Evolutionary conservation across 169 alveolate genomes (phyloP), one percentile per base, ranked within the genome.

Genomic region (Cryptosporidium xiaoi): DNA sequence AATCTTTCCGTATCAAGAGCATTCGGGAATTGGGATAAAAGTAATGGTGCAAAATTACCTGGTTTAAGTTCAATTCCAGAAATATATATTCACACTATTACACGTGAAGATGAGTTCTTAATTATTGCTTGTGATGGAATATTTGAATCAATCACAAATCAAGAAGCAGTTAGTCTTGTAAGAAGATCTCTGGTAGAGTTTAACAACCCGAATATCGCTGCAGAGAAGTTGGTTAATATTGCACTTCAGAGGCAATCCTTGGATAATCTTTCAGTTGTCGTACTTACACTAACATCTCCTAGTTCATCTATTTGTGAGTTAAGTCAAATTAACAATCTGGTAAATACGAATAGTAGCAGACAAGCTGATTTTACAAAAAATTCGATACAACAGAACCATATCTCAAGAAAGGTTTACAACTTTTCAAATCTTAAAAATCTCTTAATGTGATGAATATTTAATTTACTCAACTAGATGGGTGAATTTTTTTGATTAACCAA

Each of bases 221-320:
- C 95, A 33, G 90, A 91, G 66, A 91, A 91, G 27, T 51, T 92
- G 34, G 90, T 91, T 40, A 71, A 51, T 44, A 55, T 90, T n/a
- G 95, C 95, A 18, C 89, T 84, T 55, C 90, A 91, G 60, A 90
- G 93, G 44, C 92, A 90, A 50, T 82, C 95, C 24, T 68, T 92
- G 6, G 95, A 92, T 62, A 92, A 92, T 82, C 66, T 92, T 36
- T 92, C 95, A n/a, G 89, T 83, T 24, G 91, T 91, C 5, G 83
- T 92, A 29, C 89, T 90, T 27, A 90, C 89, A 64, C 92, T 92
- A 20, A 77, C 87, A 16, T 62, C 87, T 16, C 87, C 87, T 29
- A 62, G 56, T 56, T 40, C 33, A n/a, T 10, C 69, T 24, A 40
- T 71, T 48, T 10, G 29, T 77, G 40, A 56, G 15, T 24, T 50